These are phyloP conservation scores for Bruguiera gymnorhiza DNA, from an alignment of 345 rosid species.

Conservation along the genomic window DNA sequence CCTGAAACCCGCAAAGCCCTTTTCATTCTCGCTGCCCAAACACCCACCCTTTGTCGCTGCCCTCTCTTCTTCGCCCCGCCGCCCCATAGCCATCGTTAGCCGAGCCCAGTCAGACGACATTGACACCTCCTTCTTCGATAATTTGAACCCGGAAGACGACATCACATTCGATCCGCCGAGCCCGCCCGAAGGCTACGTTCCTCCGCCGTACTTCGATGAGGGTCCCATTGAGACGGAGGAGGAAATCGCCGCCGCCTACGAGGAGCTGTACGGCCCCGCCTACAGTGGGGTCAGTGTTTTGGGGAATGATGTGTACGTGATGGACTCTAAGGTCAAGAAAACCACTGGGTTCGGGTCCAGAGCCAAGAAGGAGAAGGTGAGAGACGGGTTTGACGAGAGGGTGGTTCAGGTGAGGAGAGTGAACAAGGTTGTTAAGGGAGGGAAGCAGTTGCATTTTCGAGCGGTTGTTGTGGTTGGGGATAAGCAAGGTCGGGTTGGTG, in stretches of 20 bases:
- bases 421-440: slow-evolving; percentile 91
- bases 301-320: slow-evolving; percentile 58
- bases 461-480: slow-evolving; percentile 84
- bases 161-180: slow-evolving; percentile 56
- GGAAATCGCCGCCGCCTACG: slow-evolving; percentile 68
- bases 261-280: slow-evolving; percentile 78
- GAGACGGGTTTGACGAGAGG: slow-evolving; percentile 86
- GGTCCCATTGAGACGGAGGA: slow-evolving; percentile 60
- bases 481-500: slow-evolving; percentile 76
- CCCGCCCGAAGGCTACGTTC: slow-evolving; percentile 56
- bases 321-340: slow-evolving; percentile 65
- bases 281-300: slow-evolving; percentile 58
- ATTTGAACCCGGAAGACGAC: slow-evolving; percentile 38
- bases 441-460: slow-evolving; percentile 76
- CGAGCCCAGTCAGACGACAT: slow-evolving; percentile 34
- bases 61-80: slow-evolving; percentile 20
- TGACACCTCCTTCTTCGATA: slow-evolving; percentile 53
- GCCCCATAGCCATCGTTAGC: slow-evolving; percentile 6
- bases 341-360: slow-evolving; percentile 43
- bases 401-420: slow-evolving; percentile 82
- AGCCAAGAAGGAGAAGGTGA: slow-evolving; percentile 50
- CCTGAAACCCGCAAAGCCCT: slow-evolving; percentile 22
- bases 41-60: slow-evolving; percentile 5
- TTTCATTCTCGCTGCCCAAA: slow-evolving; percentile 17
- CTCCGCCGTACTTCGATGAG: slow-evolving; percentile 72